Conservation (phyloP, 176 grass and related monocot genomes). For the Ensete glaucum region DNA sequence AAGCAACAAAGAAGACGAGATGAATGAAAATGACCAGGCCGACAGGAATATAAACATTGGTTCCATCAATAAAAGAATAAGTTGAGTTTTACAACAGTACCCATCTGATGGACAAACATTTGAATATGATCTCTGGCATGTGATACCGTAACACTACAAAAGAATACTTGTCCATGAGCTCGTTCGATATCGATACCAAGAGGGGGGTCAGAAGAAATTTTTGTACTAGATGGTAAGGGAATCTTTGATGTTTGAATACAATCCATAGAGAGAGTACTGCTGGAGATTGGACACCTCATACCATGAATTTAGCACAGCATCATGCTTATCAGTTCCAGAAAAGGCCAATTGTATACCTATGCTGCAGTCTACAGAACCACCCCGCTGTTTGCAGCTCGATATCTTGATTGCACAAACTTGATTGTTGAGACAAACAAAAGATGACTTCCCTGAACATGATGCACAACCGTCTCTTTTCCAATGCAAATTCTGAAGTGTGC, state of each 20-base stretch:
- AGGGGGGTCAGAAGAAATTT: constrained; percentile 36
- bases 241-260: constrained; percentile 75
- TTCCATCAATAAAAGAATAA: too few relatives aligned
- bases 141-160: neutral
- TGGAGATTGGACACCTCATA: constrained; percentile 82
- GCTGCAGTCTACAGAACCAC: constrained; percentile 62
- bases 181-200: neutral
- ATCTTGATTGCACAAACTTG: constrained; percentile 49
- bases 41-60: too few relatives aligned
- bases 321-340: constrained; percentile 72
- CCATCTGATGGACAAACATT: neutral
- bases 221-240: constrained; percentile 56
- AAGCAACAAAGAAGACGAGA: too few relatives aligned
- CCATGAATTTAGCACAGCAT: constrained; percentile 77
- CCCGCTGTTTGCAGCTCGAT: constrained; percentile 43
- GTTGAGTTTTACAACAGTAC: too few relatives aligned
- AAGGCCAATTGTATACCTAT: constrained; percentile 74
- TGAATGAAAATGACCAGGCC: too few relatives aligned
- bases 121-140: neutral
- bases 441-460: constrained; percentile 50
- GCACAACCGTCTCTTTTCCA: constrained; percentile 62
- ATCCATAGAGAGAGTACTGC: constrained; percentile 67
- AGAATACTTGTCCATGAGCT: neutral
- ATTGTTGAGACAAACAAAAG: constrained; percentile 52
- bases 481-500: constrained; percentile 62